These are phyloP conservation scores for Euryodendron excelsum DNA, from an alignment of 148 eudicot genomes.

Conservation along the genomic window DNA sequence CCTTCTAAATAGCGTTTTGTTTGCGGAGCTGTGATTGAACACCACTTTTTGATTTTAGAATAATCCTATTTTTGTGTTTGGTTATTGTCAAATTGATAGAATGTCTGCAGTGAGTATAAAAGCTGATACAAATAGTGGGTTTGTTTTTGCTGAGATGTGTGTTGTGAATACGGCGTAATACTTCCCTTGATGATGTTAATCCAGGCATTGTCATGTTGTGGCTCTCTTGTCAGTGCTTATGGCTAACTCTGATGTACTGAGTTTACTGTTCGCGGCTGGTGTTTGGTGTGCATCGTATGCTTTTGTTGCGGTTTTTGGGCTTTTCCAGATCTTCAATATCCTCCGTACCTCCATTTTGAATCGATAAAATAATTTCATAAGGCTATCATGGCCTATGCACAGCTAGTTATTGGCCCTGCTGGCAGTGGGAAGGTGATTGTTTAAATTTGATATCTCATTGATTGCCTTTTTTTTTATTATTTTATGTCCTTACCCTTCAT, in stretches of 20 bases:
- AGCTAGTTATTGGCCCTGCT: slow-evolving; percentile 80
- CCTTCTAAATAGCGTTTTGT: background rate
- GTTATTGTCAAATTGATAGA: background rate
- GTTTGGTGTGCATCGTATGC: slow-evolving; percentile 43
- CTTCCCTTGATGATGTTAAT: slow-evolving; percentile 6
- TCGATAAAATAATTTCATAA: slow-evolving; percentile 3
- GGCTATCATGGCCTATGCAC: slow-evolving; percentile 70
- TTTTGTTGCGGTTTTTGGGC: slow-evolving; percentile 36
- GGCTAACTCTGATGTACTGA: slow-evolving; percentile 32
- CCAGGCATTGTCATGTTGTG: slow-evolving; percentile 28
- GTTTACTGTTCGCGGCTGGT: slow-evolving; percentile 33
- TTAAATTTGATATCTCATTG: background rate
- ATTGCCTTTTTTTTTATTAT: too few species aligned
- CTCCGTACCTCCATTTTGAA: slow-evolving; percentile 18
- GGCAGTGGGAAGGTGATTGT: slow-evolving; percentile 68
- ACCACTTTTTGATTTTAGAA: background rate
- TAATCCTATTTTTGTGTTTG: background rate
- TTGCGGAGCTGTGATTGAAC: background rate
- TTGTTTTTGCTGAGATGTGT: background rate
- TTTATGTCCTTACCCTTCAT: background rate
- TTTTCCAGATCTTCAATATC: slow-evolving; percentile 27
- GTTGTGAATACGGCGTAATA: background rate
- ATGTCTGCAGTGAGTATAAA: background rate
- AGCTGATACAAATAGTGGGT: background rate
- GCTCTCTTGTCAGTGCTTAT: slow-evolving; percentile 25